A percentile compares a stretch with the other conserved stretches of the same genome.
Evolutionary conservation across 2,329 filamentous ascomycete genomes (phyloP).

Genomic region (Trichothecium roseum): DNA sequence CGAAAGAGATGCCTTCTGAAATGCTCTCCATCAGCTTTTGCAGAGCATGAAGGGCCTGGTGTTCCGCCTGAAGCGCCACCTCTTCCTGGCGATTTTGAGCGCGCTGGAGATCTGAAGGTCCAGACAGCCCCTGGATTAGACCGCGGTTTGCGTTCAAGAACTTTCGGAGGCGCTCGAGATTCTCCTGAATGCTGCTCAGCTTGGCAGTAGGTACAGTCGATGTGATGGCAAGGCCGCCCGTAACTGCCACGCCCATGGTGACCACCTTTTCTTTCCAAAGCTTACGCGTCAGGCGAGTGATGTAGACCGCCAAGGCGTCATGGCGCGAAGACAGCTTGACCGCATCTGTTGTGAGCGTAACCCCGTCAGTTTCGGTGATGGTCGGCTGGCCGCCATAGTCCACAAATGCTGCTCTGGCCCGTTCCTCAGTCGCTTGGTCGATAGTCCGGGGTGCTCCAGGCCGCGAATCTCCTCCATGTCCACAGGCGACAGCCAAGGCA

Average conservation of each 20-base stretch:
- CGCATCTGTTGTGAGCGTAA: conserved; percentile 63
- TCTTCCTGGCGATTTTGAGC: conserved; percentile 80
- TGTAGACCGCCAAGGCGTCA: conserved; percentile 77
- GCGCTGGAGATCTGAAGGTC: conserved; percentile 72
- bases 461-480: conserved; percentile 68
- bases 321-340: conserved; percentile 84
- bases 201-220: conserved; percentile 60
- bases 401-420: conserved; percentile 79
- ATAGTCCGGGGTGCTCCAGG: conserved; percentile 66
- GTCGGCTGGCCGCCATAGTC: conserved; percentile 84
- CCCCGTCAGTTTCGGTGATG: conserved; percentile 67
- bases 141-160: conserved; percentile 83
- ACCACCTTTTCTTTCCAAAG: conserved; percentile 80
- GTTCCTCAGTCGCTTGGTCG: conserved; percentile 77
- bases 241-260: conserved; percentile 35
- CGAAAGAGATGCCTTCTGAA: conserved; percentile 93
- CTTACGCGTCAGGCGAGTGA: conserved; percentile 76
- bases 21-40: conserved; percentile 81
- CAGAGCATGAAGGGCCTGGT: conserved; percentile 80
- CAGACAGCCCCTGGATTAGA: conserved; percentile 90
- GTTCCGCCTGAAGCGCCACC: conserved; percentile 83
- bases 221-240: conserved; percentile 47
- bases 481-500: conserved; percentile 87
- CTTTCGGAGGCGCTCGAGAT: conserved; percentile 64
- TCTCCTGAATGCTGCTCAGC: conserved; percentile 66